Percentiles rank a stretch among this genome's conserved stretches.
Conservation (phyloP, 179 eudicot genomes). For the Vitellaria paradoxa region DNA sequence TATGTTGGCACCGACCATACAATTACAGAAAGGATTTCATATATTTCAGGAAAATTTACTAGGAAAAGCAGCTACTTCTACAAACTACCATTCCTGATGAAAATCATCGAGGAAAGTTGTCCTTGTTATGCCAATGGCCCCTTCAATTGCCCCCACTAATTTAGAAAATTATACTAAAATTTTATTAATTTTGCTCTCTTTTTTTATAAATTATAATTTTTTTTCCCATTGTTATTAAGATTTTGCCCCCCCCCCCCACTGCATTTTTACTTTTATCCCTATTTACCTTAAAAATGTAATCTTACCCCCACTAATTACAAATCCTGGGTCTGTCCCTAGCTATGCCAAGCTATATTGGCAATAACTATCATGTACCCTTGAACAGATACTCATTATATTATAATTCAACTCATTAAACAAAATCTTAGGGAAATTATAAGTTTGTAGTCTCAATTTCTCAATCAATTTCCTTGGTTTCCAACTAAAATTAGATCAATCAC, state of each 20-base stretch:
- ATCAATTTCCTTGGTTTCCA: not conserved
- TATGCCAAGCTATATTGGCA: not conserved
- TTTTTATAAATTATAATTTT: too few species aligned
- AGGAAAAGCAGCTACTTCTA: not conserved
- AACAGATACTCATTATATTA: not conserved
- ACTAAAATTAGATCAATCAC: not conserved
- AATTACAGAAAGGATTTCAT: not conserved
- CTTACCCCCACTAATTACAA: too few species aligned
- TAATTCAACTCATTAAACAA: not conserved
- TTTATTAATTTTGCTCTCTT: too few species aligned
- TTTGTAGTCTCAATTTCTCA: not conserved
- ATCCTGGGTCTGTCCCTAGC: too few species aligned
- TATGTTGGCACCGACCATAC: not conserved
- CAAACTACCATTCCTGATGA: not conserved
- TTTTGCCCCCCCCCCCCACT: too few species aligned
- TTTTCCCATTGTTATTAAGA: too few species aligned
- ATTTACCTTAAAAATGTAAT: too few species aligned
- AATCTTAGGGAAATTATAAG: not conserved
- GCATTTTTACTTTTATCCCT: too few species aligned
- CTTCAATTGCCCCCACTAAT: too few species aligned
- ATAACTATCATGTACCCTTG: not conserved
- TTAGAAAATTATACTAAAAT: too few species aligned
- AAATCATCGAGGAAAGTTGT: not conserved
- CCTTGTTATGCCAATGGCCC: not conserved
- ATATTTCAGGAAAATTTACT: not conserved